phyloP scores from a whole-genome alignment of 192 early-diverging fungal species.

The Geranomyces michiganensis region DNA sequence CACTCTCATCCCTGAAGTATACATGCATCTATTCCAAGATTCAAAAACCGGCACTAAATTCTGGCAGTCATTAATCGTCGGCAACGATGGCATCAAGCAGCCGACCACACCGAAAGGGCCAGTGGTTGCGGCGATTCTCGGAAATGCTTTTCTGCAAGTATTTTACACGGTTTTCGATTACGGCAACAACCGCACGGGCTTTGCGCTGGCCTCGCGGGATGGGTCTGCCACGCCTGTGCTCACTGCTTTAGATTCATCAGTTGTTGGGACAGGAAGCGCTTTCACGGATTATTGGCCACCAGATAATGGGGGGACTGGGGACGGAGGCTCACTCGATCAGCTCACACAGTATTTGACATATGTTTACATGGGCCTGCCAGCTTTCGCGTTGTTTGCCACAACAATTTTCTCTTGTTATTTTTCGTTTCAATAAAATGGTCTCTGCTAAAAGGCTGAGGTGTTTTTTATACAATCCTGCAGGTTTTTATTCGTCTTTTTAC shows the following conservation, averaged over 20 bases:
- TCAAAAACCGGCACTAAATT: neutral
- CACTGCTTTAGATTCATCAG: neutral
- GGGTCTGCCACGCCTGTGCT: neutral
- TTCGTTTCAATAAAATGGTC: no score
- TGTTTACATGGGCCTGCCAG: no score
- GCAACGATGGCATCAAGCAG: conserved; percentile 4
- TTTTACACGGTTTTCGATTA: conserved; percentile 52
- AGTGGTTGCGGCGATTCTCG: conserved; percentile 33
- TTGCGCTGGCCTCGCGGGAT: conserved; percentile 26
- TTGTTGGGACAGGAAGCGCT: neutral
- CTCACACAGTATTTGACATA: no score
- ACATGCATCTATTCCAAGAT: conserved; percentile 6
- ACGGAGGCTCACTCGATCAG: no score
- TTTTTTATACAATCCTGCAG: no score
- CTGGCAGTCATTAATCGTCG: conserved; percentile 19
- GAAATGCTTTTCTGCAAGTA: conserved; percentile 38
- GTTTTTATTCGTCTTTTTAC: no score
- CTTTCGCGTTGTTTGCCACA: no score
- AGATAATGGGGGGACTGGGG: no score
- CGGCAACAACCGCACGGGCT: conserved; percentile 27
- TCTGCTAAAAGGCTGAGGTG: no score
- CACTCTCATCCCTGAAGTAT: conserved; percentile 6
- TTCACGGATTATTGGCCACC: neutral
- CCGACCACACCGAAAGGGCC: neutral
- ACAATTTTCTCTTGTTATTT: no score